A percentile compares a stretch with the other conserved stretches of the same genome.
Evolutionary conservation across 75 land plant species (phyloP).

Genomic region (Ceratopteris richardii): DNA sequence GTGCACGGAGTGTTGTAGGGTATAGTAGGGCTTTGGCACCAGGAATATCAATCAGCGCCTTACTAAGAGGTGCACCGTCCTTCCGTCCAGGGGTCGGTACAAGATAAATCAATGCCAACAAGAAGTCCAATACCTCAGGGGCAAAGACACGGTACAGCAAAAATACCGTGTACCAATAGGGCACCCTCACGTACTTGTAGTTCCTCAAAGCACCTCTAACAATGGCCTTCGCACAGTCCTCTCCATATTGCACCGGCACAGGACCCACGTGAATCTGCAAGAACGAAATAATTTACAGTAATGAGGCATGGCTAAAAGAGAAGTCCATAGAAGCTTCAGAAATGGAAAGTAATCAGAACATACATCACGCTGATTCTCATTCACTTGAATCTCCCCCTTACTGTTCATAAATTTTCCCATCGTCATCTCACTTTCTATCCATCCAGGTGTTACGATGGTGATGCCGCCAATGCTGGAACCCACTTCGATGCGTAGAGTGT

Average conservation of each 20-base stretch:
- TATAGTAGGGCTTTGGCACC: too few species aligned
- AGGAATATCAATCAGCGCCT: too few species aligned
- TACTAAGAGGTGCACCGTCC: too few species aligned
- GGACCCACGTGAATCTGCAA: conserved; percentile 18
- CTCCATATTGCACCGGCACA: conserved; percentile 15
- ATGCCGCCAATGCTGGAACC: conserved; percentile 29
- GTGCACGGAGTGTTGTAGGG: too few species aligned
- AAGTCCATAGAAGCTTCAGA: too few species aligned
- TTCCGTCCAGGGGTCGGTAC: too few species aligned
- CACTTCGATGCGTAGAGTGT: conserved; percentile 19
- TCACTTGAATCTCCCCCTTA: conserved; percentile 6
- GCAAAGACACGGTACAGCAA: too few species aligned
- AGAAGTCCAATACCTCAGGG: too few species aligned
- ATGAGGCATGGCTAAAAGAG: too few species aligned
- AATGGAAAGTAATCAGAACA: too few species aligned
- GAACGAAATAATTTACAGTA: background rate
- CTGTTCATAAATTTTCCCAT: conserved; percentile 23
- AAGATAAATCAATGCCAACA: too few species aligned
- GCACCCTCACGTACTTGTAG: conserved; percentile 7
- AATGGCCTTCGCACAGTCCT: conserved; percentile 15
- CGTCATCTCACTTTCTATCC: conserved; percentile 26
- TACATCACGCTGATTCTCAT: conserved; percentile 17
- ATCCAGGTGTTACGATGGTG: conserved; percentile 27
- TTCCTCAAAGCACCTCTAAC: conserved; percentile 13
- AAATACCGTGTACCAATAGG: too few species aligned